These are phyloP conservation scores for Colletotrichum kahawae DNA, from an alignment of 2,329 filamentous ascomycete genomes.

Conservation along the genomic window DNA sequence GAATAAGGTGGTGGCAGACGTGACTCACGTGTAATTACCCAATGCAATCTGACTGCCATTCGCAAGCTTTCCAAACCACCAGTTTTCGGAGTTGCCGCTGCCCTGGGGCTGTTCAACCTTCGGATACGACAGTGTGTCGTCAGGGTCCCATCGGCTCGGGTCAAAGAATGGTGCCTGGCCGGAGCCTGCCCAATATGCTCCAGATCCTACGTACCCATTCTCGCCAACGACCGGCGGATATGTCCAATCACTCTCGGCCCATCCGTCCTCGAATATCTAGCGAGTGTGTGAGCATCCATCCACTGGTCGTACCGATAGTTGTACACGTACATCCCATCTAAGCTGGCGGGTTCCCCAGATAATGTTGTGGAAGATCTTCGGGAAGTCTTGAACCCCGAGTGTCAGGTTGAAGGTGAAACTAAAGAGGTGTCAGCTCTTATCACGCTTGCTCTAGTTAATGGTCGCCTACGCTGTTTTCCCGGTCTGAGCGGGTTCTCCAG, in stretches of 20 bases:
- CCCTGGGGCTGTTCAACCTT: slow-evolving; percentile 21
- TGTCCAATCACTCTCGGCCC: slow-evolving; percentile 44
- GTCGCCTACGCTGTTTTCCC: neutral
- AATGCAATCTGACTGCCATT: slow-evolving; percentile 44
- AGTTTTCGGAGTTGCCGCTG: slow-evolving; percentile 30
- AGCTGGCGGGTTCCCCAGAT: slow-evolving; percentile 25
- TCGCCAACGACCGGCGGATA: slow-evolving; percentile 45
- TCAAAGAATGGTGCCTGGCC: slow-evolving; percentile 23
- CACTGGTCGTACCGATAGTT: neutral
- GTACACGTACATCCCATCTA: slow-evolving; percentile 22
- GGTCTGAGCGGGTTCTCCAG: neutral
- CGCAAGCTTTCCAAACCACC: slow-evolving; percentile 48
- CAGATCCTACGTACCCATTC: slow-evolving; percentile 46
- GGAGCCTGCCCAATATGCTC: slow-evolving; percentile 28
- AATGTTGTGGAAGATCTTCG: slow-evolving; percentile 20
- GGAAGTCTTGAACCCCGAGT: slow-evolving; percentile 45
- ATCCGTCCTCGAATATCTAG: slow-evolving; percentile 42
- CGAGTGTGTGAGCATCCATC: neutral
- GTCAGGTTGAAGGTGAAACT: slow-evolving; percentile 66
- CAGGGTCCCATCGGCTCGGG: slow-evolving; percentile 24
- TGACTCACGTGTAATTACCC: slow-evolving; percentile 43
- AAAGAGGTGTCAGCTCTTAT: neutral
- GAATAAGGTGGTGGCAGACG: neutral
- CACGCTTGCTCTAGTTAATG: neutral
- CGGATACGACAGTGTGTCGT: slow-evolving; percentile 29